These are phyloP conservation scores for Alopecurus myosuroides DNA, from an alignment of 176 grass and related monocot genomes.

Conservation along the genomic window DNA sequence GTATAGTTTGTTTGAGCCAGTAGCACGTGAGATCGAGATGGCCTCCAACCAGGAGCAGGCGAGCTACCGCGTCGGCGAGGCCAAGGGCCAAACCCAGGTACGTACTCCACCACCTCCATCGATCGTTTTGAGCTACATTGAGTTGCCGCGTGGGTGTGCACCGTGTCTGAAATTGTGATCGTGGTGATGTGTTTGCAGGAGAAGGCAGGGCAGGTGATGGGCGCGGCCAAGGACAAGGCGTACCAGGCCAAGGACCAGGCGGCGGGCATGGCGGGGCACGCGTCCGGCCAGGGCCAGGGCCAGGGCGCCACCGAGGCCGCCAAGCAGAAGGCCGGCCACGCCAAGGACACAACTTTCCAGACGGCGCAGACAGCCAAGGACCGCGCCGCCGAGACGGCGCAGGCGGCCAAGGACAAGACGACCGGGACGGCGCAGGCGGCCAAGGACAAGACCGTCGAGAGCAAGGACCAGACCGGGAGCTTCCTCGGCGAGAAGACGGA, in stretches of 20 bases:
- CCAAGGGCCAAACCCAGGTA: slow-evolving; percentile 53
- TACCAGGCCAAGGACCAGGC: slow-evolving; percentile 19
- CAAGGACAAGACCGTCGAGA: slow-evolving; percentile 13
- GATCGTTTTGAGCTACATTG: not conserved
- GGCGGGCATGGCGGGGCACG: not conserved
- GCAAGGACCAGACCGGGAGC: slow-evolving; percentile 29
- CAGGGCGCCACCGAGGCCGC: slow-evolving; percentile 1
- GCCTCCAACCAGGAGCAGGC: slow-evolving; percentile 37
- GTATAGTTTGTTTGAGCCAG: not conserved
- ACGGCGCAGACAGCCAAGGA: not conserved
- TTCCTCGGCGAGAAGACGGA: slow-evolving; percentile 26
- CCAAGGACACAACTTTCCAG: not conserved
- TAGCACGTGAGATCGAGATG: not conserved
- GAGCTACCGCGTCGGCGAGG: slow-evolving; percentile 37
- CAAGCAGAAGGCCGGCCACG: slow-evolving; percentile 43
- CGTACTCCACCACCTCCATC: not conserved
- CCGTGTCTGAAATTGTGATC: not conserved
- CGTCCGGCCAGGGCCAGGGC: not conserved
- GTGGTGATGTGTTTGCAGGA: not conserved
- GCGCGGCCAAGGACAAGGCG: slow-evolving; percentile 26
- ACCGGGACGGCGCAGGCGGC: not conserved
- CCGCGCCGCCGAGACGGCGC: slow-evolving; percentile 1
- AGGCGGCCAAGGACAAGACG: not conserved
- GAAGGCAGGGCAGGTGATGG: slow-evolving; percentile 22
- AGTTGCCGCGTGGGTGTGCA: not conserved